Base-by-base conservation (phyloP, 108 stramenopile genomes). In the Epipyxis sp. region DNA sequence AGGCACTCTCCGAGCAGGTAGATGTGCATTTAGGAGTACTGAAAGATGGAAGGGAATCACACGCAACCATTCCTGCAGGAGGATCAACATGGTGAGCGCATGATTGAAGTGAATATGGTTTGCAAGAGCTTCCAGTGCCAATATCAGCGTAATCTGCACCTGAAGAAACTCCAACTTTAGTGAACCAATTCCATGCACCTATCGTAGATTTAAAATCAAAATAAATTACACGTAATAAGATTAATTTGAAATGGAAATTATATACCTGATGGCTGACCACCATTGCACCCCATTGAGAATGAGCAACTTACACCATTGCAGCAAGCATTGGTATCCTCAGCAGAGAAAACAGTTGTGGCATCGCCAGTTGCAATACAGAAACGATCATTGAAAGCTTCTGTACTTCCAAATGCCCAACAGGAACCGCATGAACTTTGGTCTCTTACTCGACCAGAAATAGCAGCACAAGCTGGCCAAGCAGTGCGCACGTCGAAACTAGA, bases 81-180 rank as follows among this genome's bases (percentile, higher is more conserved):
- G 84, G 84, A 78, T 80, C 65, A 6, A 87, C 88, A 76, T 89
- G 88, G 86, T 89, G 88, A 34, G 85, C 87, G 78, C 88, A 89
- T n/a, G 85, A 72, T 81, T 72, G 50, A 42, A 89, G 62, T 59
- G 82, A 80, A 84, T 89, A 89, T 32, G 88, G 86, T 79, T 79
- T 44, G 79, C 80, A 82, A 43, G 77, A 44, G 44, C 42, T 77
- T 27, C 32, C 35, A 0, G 32, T 76, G 2, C 82, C 82, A 44
- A 81, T 81, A n/a, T 82, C 84, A 50, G 20, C 44, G 71, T 62
- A 87, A 79, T 85, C 84, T 27, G 80, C 86, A n/a, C 86, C 88
- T 37, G 83, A 77, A 20, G 85, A 84, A 43, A 89, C 86, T 10
- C 88, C 88, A 10, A 62, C 76, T 34, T 39, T 43, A 59, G 81